Evolutionary conservation across 345 rosid species (phyloP).

Genomic region (Eucalyptus victrix): DNA sequence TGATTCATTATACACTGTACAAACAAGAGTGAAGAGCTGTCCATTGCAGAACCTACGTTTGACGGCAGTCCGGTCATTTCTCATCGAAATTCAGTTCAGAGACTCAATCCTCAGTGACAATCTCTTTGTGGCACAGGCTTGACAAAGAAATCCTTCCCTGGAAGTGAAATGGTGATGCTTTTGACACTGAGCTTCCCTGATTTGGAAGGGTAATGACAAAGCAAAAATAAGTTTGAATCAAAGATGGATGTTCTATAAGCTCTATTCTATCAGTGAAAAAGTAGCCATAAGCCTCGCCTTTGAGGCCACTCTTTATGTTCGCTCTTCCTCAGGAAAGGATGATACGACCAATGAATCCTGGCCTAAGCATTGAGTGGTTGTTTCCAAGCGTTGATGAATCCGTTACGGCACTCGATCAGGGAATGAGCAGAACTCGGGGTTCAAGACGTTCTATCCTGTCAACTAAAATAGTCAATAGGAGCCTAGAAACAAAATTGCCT

Average conservation of each 20-base stretch:
- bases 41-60: not conserved
- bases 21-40: not conserved
- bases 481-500: not conserved
- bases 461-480: not conserved
- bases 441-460: not conserved
- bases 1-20: not conserved
- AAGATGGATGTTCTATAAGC: not conserved
- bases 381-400: not conserved
- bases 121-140: not conserved
- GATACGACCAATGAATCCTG: not conserved
- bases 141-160: not conserved
- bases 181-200: not conserved
- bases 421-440: not conserved
- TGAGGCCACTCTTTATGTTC: not conserved
- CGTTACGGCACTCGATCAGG: not conserved
- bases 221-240: not conserved
- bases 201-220: not conserved
- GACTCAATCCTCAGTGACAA: not conserved
- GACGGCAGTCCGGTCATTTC: not conserved
- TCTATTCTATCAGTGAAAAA: not conserved
- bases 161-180: not conserved
- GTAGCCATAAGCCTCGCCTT: not conserved
- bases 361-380: not conserved
- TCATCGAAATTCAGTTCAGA: not conserved
- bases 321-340: not conserved